Evolutionary conservation across 495 filamentous ascomycete genomes (phyloP).

Genomic region (Penicillium alfredii): DNA sequence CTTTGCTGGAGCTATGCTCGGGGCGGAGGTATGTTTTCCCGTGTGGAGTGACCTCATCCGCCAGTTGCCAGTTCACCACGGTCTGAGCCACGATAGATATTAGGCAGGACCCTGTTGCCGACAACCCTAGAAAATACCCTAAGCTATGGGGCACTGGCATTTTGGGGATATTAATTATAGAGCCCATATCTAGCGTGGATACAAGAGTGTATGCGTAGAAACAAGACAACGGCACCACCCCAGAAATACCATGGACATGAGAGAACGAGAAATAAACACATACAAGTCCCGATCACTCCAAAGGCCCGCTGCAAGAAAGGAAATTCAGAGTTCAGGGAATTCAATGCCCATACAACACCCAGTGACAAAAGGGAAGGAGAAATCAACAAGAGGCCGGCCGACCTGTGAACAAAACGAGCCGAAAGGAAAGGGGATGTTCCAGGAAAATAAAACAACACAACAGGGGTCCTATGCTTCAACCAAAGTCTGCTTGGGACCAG

Average conservation of each 20-base stretch:
- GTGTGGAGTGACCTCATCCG: no score
- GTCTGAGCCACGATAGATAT: no score
- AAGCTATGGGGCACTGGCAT: no score
- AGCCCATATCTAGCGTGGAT: constrained; percentile 29
- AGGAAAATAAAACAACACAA: background rate
- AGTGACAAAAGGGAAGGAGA: constrained; percentile 10
- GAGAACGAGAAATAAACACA: constrained; percentile 12
- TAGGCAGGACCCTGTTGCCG: no score
- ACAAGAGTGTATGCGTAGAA: constrained; percentile 31
- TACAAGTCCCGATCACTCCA: constrained; percentile 27
- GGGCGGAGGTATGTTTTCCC: constrained; percentile 13
- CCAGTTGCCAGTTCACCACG: no score
- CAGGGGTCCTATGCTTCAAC: constrained; percentile 44
- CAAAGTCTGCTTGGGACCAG: constrained; percentile 49
- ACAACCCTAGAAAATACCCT: no score
- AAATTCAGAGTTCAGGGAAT: constrained; percentile 22
- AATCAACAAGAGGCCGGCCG: constrained; percentile 10
- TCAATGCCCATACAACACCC: constrained; percentile 36
- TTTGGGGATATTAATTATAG: constrained; percentile 29
- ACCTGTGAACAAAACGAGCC: constrained; percentile 9
- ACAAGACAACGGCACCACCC: constrained; percentile 21
- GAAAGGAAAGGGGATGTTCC: constrained; percentile 9
- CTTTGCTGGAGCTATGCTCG: constrained; percentile 1
- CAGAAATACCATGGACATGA: constrained; percentile 17
- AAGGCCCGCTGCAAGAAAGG: constrained; percentile 33